Conservation (phyloP, 164 flowering plant genomes). For the Annona cherimola region DNA sequence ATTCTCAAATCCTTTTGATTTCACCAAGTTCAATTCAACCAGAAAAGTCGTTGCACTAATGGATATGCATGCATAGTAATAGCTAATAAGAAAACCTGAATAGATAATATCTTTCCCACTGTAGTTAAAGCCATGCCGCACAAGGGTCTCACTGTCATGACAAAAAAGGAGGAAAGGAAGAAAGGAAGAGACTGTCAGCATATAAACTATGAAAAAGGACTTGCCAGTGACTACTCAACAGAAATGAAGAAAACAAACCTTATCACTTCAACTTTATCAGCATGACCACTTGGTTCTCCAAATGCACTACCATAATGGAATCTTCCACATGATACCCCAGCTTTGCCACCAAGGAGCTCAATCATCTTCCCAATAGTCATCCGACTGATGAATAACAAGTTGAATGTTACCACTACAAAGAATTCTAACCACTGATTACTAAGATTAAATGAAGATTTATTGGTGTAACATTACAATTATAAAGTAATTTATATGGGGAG, state of each 20-base stretch:
- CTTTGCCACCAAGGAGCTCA: constrained; percentile 96
- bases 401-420: background rate
- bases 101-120: constrained; percentile 87
- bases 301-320: constrained; percentile 99
- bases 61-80: background rate
- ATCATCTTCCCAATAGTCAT: constrained; percentile 99
- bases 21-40: background rate
- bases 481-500: too few species aligned
- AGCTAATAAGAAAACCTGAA: constrained; percentile 55
- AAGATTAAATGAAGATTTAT: background rate
- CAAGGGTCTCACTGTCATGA: constrained; percentile 71
- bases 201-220: background rate
- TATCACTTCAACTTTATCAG: constrained; percentile 86
- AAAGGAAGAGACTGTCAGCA: background rate
- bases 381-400: constrained; percentile 47
- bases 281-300: constrained; percentile 98
- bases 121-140: constrained; percentile 88
- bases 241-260: constrained; percentile 39
- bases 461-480: too few species aligned
- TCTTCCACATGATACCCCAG: constrained; percentile 92
- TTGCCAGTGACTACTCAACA: background rate
- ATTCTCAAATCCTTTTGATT: background rate
- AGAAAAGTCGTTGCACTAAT: background rate
- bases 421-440: background rate
- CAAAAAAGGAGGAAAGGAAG: background rate